Conservation (phyloP, 768 basidiomycete genomes). For the Lactarius akahatsu region DNA sequence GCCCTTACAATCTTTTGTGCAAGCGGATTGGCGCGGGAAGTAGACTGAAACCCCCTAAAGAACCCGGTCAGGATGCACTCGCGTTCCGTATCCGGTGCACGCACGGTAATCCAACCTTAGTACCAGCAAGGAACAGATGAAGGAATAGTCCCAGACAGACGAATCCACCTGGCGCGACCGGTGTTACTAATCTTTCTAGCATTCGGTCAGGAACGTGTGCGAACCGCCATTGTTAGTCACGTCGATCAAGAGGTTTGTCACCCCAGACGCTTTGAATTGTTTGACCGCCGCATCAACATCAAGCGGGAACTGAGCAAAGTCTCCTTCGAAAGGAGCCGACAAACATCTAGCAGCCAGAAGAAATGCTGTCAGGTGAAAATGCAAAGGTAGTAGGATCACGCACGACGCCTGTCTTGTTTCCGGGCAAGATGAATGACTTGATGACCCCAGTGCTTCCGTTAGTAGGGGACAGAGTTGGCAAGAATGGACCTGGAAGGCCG, state of each 20-base stretch:
- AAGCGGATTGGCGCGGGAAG: constrained; percentile 52
- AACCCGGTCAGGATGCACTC: not conserved
- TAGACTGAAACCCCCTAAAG: constrained; percentile 56
- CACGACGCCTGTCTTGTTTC: constrained; percentile 58
- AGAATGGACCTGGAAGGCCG: constrained; percentile 48
- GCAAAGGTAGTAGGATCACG: constrained; percentile 29
- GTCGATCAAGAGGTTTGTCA: constrained; percentile 55
- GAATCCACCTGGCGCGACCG: constrained; percentile 44
- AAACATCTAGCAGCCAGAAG: constrained; percentile 46
- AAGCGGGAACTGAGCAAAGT: constrained; percentile 51
- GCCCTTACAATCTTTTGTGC: constrained; percentile 58
- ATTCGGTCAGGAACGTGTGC: constrained; percentile 20
- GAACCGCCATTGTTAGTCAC: constrained; percentile 62
- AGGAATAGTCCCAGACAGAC: constrained; percentile 63
- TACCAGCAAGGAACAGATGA: constrained; percentile 54
- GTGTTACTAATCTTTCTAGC: not conserved
- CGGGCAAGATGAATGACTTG: constrained; percentile 56
- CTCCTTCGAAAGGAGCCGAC: constrained; percentile 58
- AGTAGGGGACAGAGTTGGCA: constrained; percentile 47
- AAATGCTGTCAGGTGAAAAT: not conserved
- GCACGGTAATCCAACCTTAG: constrained; percentile 50
- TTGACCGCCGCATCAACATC: constrained; percentile 48
- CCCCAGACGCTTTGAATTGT: constrained; percentile 48
- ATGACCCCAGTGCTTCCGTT: constrained; percentile 52
- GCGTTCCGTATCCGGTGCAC: constrained; percentile 29